Base-by-base conservation (phyloP, 1,139 yeast genomes). In the Pichia sp. region DNA sequence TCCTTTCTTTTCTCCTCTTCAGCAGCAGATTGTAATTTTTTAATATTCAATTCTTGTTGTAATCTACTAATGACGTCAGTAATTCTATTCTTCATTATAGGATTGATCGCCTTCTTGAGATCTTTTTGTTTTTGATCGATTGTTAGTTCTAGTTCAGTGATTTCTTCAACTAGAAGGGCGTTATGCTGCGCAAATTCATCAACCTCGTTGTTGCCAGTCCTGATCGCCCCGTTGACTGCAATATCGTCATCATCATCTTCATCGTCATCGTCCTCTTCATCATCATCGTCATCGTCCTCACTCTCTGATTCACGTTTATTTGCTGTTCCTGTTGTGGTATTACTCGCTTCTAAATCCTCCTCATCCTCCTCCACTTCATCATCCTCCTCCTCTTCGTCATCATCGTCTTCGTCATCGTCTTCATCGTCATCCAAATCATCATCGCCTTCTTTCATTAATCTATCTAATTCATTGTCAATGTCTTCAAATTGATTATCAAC, bases 41-140 rank as follows among this genome's bases (percentile, higher is more conserved):
- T 93, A 63, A 81, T 77, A 53, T 90, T 96, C 55, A 91, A 75
- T 58, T 95, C 96, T 48, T 85, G 83, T 67, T 83, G 85, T 62
- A 95, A 76, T 54, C 91, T 85, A 55, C 78, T 79, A 54, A 89
- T 86, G 51, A 88, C 89, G 59, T 87, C 95, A 62, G 85, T 79
- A 66, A 90, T 87, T 70, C 97, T 85, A 70, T 86, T 87, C 66
- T 85, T 83, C 81, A 93, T 78, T 73, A 93, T 85, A 62, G 91
- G 91, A 66, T 90, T 90, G 18, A 91, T 82, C 1, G 95, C 91
- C 53, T 85, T 84, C 18, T 78, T 80, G 47, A 89, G 79, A 60
- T 88, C 93, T 50, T 77, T 77, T 64, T 81, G 82, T 63, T 91
- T 93, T 61, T 83, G 83, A 50, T 79, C 82, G 52, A 95, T 87